These are phyloP conservation scores for Hortaea sp. DNA, from an alignment of 2,329 filamentous ascomycete genomes.

Conservation along the genomic window DNA sequence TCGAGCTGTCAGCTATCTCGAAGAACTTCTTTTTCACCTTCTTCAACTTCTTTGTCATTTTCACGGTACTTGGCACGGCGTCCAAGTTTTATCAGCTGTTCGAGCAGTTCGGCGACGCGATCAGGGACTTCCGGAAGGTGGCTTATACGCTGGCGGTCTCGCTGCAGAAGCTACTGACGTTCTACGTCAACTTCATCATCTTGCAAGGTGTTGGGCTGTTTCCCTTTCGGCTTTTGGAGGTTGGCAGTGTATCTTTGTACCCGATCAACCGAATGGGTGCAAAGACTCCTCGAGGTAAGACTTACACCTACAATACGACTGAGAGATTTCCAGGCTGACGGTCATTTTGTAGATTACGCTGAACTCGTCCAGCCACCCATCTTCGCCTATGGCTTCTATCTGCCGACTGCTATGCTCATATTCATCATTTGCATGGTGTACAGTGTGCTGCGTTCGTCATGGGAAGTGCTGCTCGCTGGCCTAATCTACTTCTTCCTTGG, in stretches of 20 bases:
- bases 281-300: constrained; percentile 63
- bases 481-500: constrained; percentile 73
- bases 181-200: constrained; percentile 91
- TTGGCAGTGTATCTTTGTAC: constrained; percentile 75
- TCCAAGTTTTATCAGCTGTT: constrained; percentile 60
- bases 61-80: constrained; percentile 76
- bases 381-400: constrained; percentile 93
- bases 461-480: constrained; percentile 71
- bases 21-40: constrained; percentile 99
- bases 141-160: constrained; percentile 66
- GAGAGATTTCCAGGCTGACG: not conserved
- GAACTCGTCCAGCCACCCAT: constrained; percentile 71
- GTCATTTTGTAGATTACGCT: constrained; percentile 51
- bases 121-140: constrained; percentile 70
- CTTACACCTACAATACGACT: not conserved
- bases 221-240: constrained; percentile 81
- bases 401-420: constrained; percentile 83
- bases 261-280: constrained; percentile 69
- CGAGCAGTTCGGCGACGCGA: constrained; percentile 55
- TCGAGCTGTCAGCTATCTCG: constrained; percentile 88
- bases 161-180: constrained; percentile 63
- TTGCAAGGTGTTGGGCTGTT: constrained; percentile 89
- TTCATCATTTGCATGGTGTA: constrained; percentile 96
- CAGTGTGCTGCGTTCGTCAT: constrained; percentile 72
- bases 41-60: constrained; percentile 96